phyloP scores from a whole-genome alignment of 164 flowering plant genomes.

The Aristolochia contorta region DNA sequence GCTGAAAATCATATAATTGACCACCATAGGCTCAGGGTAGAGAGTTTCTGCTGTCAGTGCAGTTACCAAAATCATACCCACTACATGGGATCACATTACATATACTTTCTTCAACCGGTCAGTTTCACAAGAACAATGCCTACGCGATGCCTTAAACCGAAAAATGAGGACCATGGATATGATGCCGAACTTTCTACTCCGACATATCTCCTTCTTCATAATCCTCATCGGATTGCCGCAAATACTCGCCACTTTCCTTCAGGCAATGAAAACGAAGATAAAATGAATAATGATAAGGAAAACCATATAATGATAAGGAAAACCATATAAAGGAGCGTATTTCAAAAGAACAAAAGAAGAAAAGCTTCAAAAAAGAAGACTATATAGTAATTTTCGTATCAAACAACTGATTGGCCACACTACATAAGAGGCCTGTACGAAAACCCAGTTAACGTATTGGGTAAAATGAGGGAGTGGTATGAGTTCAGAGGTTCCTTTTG shows the following conservation, averaged over 20 bases:
- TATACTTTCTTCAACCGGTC: too few relatives aligned
- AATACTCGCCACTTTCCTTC: slow-evolving; percentile 69
- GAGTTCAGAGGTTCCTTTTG: too few relatives aligned
- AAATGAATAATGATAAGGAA: neutral
- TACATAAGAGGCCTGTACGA: too few relatives aligned
- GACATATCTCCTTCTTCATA: slow-evolving; percentile 1
- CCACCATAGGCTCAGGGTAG: too few relatives aligned
- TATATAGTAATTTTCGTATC: neutral
- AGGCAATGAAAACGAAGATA: slow-evolving; percentile 6
- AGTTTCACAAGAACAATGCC: neutral
- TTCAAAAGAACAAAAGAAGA: too few relatives aligned
- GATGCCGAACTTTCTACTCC: neutral
- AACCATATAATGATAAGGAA: neutral
- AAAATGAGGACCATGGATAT: neutral
- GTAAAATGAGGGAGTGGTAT: too few relatives aligned
- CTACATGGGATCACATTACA: neutral
- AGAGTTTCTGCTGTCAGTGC: neutral
- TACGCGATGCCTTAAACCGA: neutral
- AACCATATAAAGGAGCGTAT: neutral
- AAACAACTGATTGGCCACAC: neutral
- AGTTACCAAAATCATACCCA: neutral
- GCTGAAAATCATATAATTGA: too few relatives aligned
- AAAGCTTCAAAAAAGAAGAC: too few relatives aligned
- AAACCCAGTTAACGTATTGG: too few relatives aligned
- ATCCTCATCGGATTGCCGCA: slow-evolving; percentile 4